phyloP scores from a whole-genome alignment of 1,284 basidiomycete genomes.

The Ustilago vetiveriae region DNA sequence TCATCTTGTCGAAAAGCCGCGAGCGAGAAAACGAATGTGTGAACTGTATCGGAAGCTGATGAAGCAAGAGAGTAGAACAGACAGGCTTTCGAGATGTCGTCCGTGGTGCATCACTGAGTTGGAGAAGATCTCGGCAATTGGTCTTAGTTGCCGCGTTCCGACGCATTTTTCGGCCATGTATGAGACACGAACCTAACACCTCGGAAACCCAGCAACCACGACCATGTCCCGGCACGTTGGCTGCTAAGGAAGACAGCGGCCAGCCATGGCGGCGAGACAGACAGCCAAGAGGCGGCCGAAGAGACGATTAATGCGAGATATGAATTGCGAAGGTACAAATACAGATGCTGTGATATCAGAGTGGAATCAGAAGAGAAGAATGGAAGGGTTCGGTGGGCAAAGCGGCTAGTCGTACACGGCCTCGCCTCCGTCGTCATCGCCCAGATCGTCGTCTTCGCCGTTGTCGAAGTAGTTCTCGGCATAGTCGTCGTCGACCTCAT shows the following conservation, averaged over 20 bases:
- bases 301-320: too few species aligned
- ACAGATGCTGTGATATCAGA: constrained; percentile 16
- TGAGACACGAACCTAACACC: too few species aligned
- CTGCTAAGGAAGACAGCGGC: too few species aligned
- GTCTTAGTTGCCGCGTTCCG: too few species aligned
- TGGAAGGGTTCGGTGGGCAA: not conserved
- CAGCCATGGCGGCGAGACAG: too few species aligned
- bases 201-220: too few species aligned
- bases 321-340: constrained; percentile 22
- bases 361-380: not conserved
- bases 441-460: constrained; percentile 62
- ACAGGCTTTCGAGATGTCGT: not conserved
- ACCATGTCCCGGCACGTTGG: too few species aligned
- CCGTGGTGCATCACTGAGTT: not conserved
- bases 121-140: not conserved
- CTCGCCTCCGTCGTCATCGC: constrained; percentile 58
- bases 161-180: too few species aligned
- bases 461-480: constrained; percentile 66
- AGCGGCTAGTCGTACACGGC: constrained; percentile 54
- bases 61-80: too few species aligned
- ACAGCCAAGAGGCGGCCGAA: too few species aligned
- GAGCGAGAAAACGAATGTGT: too few species aligned
- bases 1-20: constrained; percentile 34
- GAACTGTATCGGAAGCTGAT: too few species aligned
- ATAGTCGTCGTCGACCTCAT: constrained; percentile 66